Base-by-base conservation (phyloP, 2,329 filamentous ascomycete genomes). In the Trichoderma atroviride region DNA sequence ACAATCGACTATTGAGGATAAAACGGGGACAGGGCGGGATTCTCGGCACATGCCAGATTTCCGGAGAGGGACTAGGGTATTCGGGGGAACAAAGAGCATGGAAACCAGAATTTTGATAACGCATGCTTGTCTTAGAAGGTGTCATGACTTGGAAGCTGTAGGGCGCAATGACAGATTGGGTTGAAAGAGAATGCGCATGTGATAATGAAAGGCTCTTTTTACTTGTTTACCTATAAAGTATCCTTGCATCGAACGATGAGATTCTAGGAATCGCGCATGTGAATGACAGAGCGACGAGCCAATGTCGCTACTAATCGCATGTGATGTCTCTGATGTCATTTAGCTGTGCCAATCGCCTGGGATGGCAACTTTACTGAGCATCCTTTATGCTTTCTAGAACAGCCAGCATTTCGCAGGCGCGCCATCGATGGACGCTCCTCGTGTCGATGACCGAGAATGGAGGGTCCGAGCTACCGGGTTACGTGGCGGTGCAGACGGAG, bases 141-240 rank as follows among this genome's bases (percentile, higher is more conserved):
- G 55, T 59, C 53, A 52, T 67, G 55, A 59, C 43, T 61, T 40
- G 56, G 69, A 31, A 4, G 33, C 59, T 60, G 59, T 56, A 64
- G 63, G 60, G 68, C 62, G 68, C 57, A 69, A 69, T 68, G 57
- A 67, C 59, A 65, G 37, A 59, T 52, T 58, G 55, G 40, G 16
- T 59, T 37, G 64, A 35, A 29, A 57, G 55, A 59, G 55, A 31
- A 52, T 67, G 63, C 29, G 37, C 40, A 58, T 50, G 55, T 59
- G 64, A 67, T 16, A 59, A 31, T 37, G 55, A 50, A 59, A 16
- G 22, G 52, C 50, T 53, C 47, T n/a, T 56, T 56, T 50, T 50
- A 50, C 22, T 50, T 29, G 40, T 27, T 40, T 56, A 16, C 31
- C 37, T 47, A n/a, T 11, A 14, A 14, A 35, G 6, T n/a, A 43